phyloP scores from a whole-genome alignment of 441 rosid species.

The Gossypium trilobum region DNA sequence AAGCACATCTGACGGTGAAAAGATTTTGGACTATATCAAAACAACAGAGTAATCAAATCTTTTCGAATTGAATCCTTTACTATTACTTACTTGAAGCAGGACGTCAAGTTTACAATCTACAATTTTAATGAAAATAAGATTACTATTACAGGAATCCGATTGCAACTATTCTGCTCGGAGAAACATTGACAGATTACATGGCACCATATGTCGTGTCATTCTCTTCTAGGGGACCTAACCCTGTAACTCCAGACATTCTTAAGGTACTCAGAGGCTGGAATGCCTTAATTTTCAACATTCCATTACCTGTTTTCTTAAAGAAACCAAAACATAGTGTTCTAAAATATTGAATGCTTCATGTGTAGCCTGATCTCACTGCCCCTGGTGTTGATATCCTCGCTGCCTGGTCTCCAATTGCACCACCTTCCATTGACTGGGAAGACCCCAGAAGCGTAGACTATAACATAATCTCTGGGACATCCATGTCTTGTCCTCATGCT shows the following conservation, averaged over 20 bases:
- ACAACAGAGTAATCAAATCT: constrained; percentile 21
- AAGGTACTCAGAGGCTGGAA: constrained; percentile 20
- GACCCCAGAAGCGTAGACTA: constrained; percentile 21
- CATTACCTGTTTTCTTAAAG: neutral
- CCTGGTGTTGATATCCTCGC: constrained; percentile 45
- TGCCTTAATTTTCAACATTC: neutral
- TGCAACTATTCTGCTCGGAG: constrained; percentile 29
- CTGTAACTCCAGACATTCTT: constrained; percentile 28
- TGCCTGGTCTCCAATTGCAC: constrained; percentile 29
- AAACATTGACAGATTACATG: constrained; percentile 22
- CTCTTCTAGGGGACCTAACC: constrained; percentile 35
- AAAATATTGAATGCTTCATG: neutral
- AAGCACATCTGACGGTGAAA: constrained; percentile 14
- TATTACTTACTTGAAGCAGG: neutral
- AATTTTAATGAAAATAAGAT: neutral
- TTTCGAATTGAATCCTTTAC: neutral
- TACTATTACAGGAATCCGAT: constrained; percentile 18
- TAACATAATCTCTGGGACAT: constrained; percentile 32
- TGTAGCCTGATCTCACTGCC: constrained; percentile 48
- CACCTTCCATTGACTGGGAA: constrained; percentile 15
- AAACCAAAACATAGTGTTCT: neutral
- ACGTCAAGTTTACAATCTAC: neutral
- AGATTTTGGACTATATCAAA: constrained; percentile 24
- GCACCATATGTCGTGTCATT: constrained; percentile 28
- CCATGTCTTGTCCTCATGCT: constrained; percentile 35